Percentiles rank a stretch among this genome's conserved stretches.
These are phyloP conservation scores for Boletus rufocinnamomeus DNA, from an alignment of 768 basidiomycete genomes.

Conservation along the genomic window DNA sequence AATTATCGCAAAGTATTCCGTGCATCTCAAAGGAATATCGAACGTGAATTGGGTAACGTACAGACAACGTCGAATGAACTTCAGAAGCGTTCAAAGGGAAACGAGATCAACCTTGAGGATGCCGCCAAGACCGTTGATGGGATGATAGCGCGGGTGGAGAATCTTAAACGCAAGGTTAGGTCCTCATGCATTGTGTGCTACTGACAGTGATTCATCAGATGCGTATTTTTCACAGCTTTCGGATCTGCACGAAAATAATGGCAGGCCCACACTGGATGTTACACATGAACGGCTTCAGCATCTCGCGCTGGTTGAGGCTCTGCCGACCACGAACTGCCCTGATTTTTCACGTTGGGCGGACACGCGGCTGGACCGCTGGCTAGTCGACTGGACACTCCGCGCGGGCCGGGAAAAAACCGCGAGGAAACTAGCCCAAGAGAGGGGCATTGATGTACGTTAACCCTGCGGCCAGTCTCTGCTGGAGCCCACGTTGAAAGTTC, in stretches of 20 bases:
- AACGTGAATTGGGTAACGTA: constrained; percentile 70
- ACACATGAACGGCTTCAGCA: constrained; percentile 76
- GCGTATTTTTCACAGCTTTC: constrained; percentile 41
- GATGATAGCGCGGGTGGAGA: constrained; percentile 76
- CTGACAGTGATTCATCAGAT: constrained; percentile 20
- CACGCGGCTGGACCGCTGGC: constrained; percentile 80
- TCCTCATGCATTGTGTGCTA: constrained; percentile 20
- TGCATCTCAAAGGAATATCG: constrained; percentile 76
- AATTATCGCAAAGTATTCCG: constrained; percentile 88
- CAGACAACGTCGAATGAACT: constrained; percentile 62
- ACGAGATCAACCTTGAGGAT: constrained; percentile 48
- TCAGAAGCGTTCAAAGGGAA: constrained; percentile 43
- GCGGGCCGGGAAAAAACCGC: constrained; percentile 80
- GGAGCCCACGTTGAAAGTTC: constrained; percentile 20
- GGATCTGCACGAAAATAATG: constrained; percentile 49
- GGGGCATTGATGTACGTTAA: constrained; percentile 71
- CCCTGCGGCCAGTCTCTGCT: constrained; percentile 21
- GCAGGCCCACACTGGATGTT: constrained; percentile 63
- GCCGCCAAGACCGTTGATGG: constrained; percentile 63
- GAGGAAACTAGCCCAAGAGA: constrained; percentile 69
- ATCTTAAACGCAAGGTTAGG: constrained; percentile 83
- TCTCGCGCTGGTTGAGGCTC: constrained; percentile 60
- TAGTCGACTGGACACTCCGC: constrained; percentile 91
- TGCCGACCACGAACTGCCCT: constrained; percentile 51
- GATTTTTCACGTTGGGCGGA: constrained; percentile 79